phyloP scores from a whole-genome alignment of 2,329 filamentous ascomycete species.

The Aotearoamyces nothofagi region DNA sequence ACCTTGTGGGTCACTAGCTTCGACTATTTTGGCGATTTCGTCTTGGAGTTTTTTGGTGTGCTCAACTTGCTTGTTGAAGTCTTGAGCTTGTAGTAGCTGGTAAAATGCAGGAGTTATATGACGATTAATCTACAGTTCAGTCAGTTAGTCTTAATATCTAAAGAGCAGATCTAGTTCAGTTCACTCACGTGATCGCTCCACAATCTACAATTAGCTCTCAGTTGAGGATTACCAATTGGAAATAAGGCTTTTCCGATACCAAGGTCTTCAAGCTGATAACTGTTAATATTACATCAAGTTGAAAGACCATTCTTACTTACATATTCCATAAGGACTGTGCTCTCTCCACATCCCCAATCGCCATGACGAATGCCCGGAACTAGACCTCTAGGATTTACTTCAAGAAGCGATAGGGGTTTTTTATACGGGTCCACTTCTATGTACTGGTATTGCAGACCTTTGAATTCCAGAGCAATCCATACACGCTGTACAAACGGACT shows the following conservation, averaged over 20 bases:
- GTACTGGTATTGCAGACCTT: constrained; percentile 69
- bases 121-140: constrained; percentile 47
- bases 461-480: constrained; percentile 77
- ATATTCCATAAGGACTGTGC: constrained; percentile 73
- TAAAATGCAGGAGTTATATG: constrained; percentile 67
- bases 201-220: constrained; percentile 58
- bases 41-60: constrained; percentile 45
- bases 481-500: constrained; percentile 74
- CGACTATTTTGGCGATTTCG: constrained; percentile 37
- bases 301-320: constrained; percentile 25
- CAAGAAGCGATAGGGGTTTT: constrained; percentile 53
- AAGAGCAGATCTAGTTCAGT: neutral
- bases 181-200: constrained; percentile 69
- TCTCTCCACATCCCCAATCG: constrained; percentile 73
- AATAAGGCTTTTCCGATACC: constrained; percentile 43
- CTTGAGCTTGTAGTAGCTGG: constrained; percentile 50
- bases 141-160: constrained; percentile 4
- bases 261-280: constrained; percentile 54
- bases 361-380: constrained; percentile 67
- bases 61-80: constrained; percentile 38
- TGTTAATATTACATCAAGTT: constrained; percentile 2
- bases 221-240: constrained; percentile 45
- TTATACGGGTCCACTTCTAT: constrained; percentile 72
- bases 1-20: constrained; percentile 18
- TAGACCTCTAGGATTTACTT: constrained; percentile 60